Evolutionary conservation across 2,329 filamentous ascomycete species (phyloP), one percentile per base, ranked within the genome.

Genomic region (Pseudogymnoascus sp.): DNA sequence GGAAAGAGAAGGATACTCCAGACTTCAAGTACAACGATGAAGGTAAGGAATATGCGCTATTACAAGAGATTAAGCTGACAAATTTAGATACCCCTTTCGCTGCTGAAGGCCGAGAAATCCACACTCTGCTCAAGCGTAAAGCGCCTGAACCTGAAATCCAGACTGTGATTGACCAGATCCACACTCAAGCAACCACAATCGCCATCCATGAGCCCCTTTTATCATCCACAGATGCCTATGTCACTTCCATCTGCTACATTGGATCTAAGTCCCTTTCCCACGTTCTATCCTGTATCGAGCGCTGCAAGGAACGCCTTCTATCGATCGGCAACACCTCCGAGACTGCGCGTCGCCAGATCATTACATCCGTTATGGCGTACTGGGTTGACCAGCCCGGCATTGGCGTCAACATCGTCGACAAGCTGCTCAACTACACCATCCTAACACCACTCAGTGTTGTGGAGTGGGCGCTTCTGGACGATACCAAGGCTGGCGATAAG

Each of bases 221-320:
- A 14, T 82, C 88, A n/a, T 95, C 91, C 66, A 96, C 92, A 4
- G 95, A 98, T 73, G 92, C 92, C 41, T 96, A 96, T 72, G 88
- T 96, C 72, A 99, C 93, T 0, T 88, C 91, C 19, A 93, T 99
- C 68, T 95, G 93, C 78, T 95, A 87, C 77, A 88, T 97, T 59
- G 95, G 95, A 50, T 93, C 91, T 67, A 99, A 99, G 77, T 97
- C 93, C 0, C 84, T 99, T 33, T 97, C 93, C 11, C 95, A 99
- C 75, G 91, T 97, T 3, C 84, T 99, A 14, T 96, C 93, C 7
- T 96, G 90, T 74, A 96, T 99, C 68, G 95, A 99, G 76, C 89
- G 95, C 64, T 93, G 89, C 77, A 96, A 96, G 77, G 90, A 93
- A 62, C 87, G 92, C 31, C 85, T 99, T 0, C 80, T 96, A 2